A percentile compares a stretch with the other conserved stretches of the same genome.
Evolutionary conservation across 768 basidiomycete genomes (phyloP).

Genomic region (Sutorius australiensis): DNA sequence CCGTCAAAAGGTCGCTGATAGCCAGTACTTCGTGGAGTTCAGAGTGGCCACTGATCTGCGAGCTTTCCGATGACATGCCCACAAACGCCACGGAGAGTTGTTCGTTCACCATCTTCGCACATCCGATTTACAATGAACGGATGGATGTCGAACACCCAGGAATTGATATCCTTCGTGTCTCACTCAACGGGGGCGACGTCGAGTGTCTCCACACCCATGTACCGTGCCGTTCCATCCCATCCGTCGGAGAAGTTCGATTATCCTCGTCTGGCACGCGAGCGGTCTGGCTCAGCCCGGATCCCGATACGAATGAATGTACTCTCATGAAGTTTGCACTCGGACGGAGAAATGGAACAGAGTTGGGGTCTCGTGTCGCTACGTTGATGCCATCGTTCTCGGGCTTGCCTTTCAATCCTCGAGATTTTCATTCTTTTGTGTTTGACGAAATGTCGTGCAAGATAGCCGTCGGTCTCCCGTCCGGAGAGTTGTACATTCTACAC

Average conservation of each 20-base stretch:
- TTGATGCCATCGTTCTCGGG: conserved; percentile 46
- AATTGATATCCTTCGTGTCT: conserved; percentile 10
- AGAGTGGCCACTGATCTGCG: conserved; percentile 1
- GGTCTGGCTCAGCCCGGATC: conserved; percentile 13
- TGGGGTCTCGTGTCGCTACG: conserved; percentile 16
- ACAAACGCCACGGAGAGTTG: background rate
- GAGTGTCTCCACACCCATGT: conserved; percentile 1
- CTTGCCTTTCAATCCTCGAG: conserved; percentile 48
- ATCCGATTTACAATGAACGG: background rate
- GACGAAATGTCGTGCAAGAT: conserved; percentile 55
- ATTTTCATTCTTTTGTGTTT: conserved; percentile 46
- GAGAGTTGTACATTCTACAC: conserved; percentile 49
- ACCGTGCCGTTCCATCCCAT: conserved; percentile 9
- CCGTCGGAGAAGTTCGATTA: conserved; percentile 12
- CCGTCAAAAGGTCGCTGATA: conserved; percentile 4
- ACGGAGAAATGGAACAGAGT: conserved; percentile 8
- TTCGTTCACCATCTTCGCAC: conserved; percentile 16
- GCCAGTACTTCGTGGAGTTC: conserved; percentile 15
- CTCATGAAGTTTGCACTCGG: conserved; percentile 49
- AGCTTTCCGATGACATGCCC: conserved; percentile 15
- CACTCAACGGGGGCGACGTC: conserved; percentile 11
- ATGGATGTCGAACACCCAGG: background rate
- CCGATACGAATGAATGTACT: conserved; percentile 36
- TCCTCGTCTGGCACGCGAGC: conserved; percentile 21
- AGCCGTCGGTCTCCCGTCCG: conserved; percentile 48